Evolutionary conservation across 306 rosid genomes (phyloP).

Genomic region (Arachis hypogaea): DNA sequence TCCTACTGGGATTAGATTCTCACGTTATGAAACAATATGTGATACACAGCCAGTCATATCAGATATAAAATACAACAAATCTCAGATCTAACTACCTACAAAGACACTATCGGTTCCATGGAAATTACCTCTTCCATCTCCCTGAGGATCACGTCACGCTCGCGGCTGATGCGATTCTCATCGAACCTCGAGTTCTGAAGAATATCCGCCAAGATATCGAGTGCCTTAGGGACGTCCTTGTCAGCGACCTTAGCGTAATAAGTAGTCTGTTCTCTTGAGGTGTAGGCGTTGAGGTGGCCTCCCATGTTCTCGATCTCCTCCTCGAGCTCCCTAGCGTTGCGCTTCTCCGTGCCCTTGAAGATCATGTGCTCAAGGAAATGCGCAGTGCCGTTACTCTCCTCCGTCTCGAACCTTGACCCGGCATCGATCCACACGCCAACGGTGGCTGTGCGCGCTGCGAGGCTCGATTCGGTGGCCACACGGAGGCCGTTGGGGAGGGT

Average conservation of each 20-base stretch:
- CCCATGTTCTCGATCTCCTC: conserved; percentile 99
- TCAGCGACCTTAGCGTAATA: conserved; percentile 81
- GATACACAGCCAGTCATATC: not conserved
- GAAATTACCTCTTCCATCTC: conserved; percentile 93
- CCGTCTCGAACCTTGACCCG: conserved; percentile 90
- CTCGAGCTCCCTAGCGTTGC: conserved; percentile 70
- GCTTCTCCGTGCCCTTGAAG: conserved; percentile 86
- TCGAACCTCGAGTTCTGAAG: conserved; percentile 84
- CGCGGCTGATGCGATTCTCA: conserved; percentile 68
- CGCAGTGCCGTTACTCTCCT: conserved; percentile 89
- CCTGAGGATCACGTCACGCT: conserved; percentile 83
- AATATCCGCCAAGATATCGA: conserved; percentile 76
- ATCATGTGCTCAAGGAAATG: conserved; percentile 97
- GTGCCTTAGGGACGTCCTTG: conserved; percentile 66
- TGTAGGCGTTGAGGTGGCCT: conserved; percentile 90
- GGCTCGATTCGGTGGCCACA: conserved; percentile 85
- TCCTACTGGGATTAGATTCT: too few relatives aligned
- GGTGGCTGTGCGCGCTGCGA: conserved; percentile 67
- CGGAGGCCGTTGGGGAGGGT: conserved; percentile 87
- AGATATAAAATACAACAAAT: too few relatives aligned
- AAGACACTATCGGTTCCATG: not conserved
- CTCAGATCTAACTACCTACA: not conserved
- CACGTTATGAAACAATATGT: not conserved
- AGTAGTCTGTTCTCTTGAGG: conserved; percentile 87
- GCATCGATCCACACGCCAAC: conserved; percentile 98